These are phyloP conservation scores for Yamadazyma diddensiae DNA, from an alignment of 1,139 yeast species.

Conservation along the genomic window DNA sequence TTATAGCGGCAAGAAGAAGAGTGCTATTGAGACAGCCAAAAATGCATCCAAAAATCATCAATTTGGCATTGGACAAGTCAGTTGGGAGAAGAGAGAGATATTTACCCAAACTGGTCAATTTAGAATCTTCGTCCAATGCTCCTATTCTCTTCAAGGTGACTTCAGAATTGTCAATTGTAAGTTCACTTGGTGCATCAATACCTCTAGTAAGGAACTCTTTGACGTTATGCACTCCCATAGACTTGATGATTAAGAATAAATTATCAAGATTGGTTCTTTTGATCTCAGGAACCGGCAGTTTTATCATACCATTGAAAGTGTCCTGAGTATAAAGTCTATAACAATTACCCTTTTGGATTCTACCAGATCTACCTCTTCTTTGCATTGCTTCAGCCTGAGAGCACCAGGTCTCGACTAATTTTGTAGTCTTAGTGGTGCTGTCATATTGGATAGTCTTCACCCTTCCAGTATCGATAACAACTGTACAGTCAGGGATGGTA, in stretches of 20 bases:
- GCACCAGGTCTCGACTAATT: conserved; percentile 78
- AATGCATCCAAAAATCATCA: conserved; percentile 72
- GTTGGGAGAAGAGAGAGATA: conserved; percentile 81
- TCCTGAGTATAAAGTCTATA: conserved; percentile 73
- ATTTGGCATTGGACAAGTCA: conserved; percentile 81
- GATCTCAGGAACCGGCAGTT: conserved; percentile 86
- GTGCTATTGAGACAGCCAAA: conserved; percentile 82
- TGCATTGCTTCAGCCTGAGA: conserved; percentile 91
- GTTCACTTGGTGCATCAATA: conserved; percentile 71
- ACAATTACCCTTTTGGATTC: conserved; percentile 80
- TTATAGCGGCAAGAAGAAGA: conserved; percentile 69
- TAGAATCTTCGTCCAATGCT: conserved; percentile 56
- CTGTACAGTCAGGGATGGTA: conserved; percentile 92
- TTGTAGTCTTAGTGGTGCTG: conserved; percentile 61
- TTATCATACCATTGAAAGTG: conserved; percentile 57
- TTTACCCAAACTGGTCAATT: conserved; percentile 74
- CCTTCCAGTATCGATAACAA: conserved; percentile 84
- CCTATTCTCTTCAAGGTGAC: conserved; percentile 67
- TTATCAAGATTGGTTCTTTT: conserved; percentile 80
- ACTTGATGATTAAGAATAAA: conserved; percentile 74
- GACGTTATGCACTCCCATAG: conserved; percentile 82
- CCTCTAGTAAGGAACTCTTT: conserved; percentile 68
- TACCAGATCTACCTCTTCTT: conserved; percentile 98
- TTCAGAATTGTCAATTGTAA: conserved; percentile 62
- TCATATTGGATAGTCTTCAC: conserved; percentile 78